A percentile compares a stretch with the other conserved stretches of the same genome.
Evolutionary conservation across 805 yeast genomes (phyloP).

Genomic region (Limtongia smithiae): DNA sequence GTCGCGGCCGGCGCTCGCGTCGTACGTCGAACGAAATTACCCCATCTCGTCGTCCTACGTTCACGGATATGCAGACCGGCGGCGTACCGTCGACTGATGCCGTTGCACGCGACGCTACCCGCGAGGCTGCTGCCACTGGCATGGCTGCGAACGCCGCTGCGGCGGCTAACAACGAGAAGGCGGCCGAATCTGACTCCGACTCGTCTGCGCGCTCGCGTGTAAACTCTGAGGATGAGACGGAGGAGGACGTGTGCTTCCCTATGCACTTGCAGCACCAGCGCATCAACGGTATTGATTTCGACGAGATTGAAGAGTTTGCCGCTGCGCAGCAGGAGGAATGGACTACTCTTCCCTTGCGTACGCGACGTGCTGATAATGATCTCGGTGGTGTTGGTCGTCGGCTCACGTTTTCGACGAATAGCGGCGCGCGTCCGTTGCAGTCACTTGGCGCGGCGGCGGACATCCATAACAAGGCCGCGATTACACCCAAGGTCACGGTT

Average conservation of each 20-base stretch:
- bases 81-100: not conserved
- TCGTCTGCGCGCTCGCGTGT: slow-evolving; percentile 23
- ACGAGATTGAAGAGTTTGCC: slow-evolving; percentile 77
- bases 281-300: slow-evolving; percentile 78
- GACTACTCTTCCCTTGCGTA: slow-evolving; percentile 11
- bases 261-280: slow-evolving; percentile 58
- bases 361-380: slow-evolving; percentile 28
- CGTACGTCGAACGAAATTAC: slow-evolving; percentile 1
- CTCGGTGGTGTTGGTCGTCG: slow-evolving; percentile 24
- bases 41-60: not conserved
- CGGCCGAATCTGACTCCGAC: slow-evolving; percentile 6
- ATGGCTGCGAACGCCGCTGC: not conserved
- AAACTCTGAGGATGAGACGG: slow-evolving; percentile 65
- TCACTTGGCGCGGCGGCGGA: slow-evolving; percentile 15
- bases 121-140: not conserved
- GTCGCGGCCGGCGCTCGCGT: not conserved
- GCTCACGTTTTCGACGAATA: slow-evolving; percentile 12
- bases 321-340: slow-evolving; percentile 28
- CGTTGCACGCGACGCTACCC: not conserved
- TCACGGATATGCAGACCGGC: not conserved
- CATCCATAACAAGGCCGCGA: slow-evolving; percentile 5
- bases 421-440: not conserved
- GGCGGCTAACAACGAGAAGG: not conserved
- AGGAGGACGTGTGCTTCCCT: slow-evolving; percentile 97
- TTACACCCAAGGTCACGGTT: not conserved